Conservation (phyloP, 2,329 filamentous ascomycete genomes). For the Penicillium verrucosum region DNA sequence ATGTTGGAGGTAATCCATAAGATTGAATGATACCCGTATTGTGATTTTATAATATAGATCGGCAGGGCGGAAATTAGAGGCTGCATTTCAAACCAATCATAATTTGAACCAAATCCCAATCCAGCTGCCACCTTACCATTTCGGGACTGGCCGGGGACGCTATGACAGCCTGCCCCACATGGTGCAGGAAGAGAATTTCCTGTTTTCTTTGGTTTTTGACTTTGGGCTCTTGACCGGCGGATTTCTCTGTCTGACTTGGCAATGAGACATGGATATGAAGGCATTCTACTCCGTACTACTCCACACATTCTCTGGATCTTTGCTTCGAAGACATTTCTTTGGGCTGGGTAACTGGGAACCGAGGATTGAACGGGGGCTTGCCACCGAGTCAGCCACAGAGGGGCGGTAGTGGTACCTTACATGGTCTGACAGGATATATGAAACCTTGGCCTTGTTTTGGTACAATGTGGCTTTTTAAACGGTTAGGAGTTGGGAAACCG, state of each 20-base stretch:
- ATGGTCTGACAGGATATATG: slow-evolving; percentile 1
- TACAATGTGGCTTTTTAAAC: background rate
- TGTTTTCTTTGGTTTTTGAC: slow-evolving; percentile 7
- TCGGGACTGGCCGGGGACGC: slow-evolving; percentile 7
- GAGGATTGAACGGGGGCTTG: background rate
- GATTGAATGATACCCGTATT: background rate
- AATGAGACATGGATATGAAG: background rate
- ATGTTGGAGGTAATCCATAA: background rate
- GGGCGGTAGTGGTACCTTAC: slow-evolving; percentile 2
- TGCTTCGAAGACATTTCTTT: background rate
- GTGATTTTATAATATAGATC: slow-evolving; percentile 14
- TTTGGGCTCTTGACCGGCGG: background rate
- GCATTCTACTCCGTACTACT: background rate
- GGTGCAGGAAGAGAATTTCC: slow-evolving; percentile 11
- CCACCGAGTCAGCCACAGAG: slow-evolving; percentile 4
- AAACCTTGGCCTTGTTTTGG: slow-evolving; percentile 2
- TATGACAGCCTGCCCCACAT: slow-evolving; percentile 14
- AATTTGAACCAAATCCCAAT: rapidly evolving
- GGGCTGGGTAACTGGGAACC: background rate
- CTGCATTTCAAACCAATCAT: slow-evolving; percentile 4
- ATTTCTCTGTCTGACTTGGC: background rate
- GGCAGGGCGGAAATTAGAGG: slow-evolving; percentile 23
- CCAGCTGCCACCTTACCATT: slow-evolving; percentile 9
- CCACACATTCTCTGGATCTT: background rate
- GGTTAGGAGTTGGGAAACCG: background rate